Base-by-base conservation (phyloP, 2,329 filamentous ascomycete species). In the Tetracladium maxilliforme region DNA sequence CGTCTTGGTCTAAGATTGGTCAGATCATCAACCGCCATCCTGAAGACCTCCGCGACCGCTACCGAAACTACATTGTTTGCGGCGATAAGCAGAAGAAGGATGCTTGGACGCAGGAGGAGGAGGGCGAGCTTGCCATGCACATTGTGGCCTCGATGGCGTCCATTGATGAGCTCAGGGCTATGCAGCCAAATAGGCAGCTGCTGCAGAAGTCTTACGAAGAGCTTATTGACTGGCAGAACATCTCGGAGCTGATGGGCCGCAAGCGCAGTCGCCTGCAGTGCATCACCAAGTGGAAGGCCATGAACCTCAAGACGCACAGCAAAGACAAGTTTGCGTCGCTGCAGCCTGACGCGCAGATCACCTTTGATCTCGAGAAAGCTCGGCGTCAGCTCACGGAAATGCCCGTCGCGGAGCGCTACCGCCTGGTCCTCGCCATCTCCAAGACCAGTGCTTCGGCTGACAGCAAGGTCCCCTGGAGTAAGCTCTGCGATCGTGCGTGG, bases 21-120 rank as follows among this genome's bases (percentile, higher is more conserved):
- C 52, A 57, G n/a, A 35, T 66, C 13, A 61, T 80, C 33, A 71
- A 71, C 32, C 70, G 79, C 6, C 63, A 70, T 19, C 57, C 65
- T 0, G 64, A 70, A 31, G 75, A 82, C 40, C 60, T 73, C 26
- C 64, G 75, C 25, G 76, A 82, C 42, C 69, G 77, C 4, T 80
- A 73, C 55, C 61, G 71, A 19, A 77, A 81, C 37, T 71, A 76
- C 37, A 49, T 78, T 13, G 51, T 72, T 22, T 72, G 67, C 27
- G 64, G 64, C 12, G 54, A 62, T 6, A 58, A 55, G 1, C 52
- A 56, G 28, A 57, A 56, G 16, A 61, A 54, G 21, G 61, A 64
- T 17, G 45, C 50, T 2, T 84, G 79, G 78, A 56, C 53, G 3
- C 47, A 61, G 11, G 54, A 61, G 0, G 78, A 84, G 37, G 70